phyloP scores from a whole-genome alignment of 2,329 filamentous ascomycete genomes.

The Torrubiella hemipterigena region DNA sequence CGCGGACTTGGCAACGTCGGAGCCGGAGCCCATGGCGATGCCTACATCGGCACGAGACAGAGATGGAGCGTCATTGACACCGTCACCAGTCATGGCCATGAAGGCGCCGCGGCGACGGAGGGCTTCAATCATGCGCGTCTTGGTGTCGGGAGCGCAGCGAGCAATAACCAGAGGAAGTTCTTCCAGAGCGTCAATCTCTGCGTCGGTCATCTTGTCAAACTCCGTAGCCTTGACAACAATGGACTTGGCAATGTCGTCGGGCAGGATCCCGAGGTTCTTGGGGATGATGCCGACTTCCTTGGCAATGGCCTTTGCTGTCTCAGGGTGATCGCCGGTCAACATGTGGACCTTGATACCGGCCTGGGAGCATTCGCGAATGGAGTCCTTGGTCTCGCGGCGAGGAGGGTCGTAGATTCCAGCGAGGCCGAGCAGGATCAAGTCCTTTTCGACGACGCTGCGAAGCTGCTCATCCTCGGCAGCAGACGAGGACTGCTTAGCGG shows the following conservation, averaged over 20 bases:
- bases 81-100: slow-evolving; percentile 82
- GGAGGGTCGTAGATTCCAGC: slow-evolving; percentile 81
- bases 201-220: slow-evolving; percentile 66
- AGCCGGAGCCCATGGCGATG: slow-evolving; percentile 84
- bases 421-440: slow-evolving; percentile 66
- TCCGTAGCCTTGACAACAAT: slow-evolving; percentile 66
- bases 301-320: slow-evolving; percentile 68
- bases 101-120: slow-evolving; percentile 65
- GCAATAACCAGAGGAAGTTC: slow-evolving; percentile 73
- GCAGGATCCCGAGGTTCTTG: slow-evolving; percentile 46
- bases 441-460: slow-evolving; percentile 52
- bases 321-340: slow-evolving; percentile 73
- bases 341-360: slow-evolving; percentile 74
- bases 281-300: slow-evolving; percentile 68
- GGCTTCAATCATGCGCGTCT: slow-evolving; percentile 84
- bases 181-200: slow-evolving; percentile 62
- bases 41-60: slow-evolving; percentile 73
- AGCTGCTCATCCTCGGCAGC: slow-evolving; percentile 28
- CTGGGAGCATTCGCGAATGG: slow-evolving; percentile 56
- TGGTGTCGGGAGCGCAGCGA: slow-evolving; percentile 73
- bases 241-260: slow-evolving; percentile 49
- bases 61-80: slow-evolving; percentile 77
- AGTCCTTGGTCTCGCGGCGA: slow-evolving; percentile 63
- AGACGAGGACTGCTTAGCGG: slow-evolving; percentile 19
- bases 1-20: slow-evolving; percentile 75